A percentile compares a stretch with the other conserved stretches of the same genome.
Conservation (phyloP, 2,329 filamentous ascomycete genomes). For the Trichoderma gracile region DNA sequence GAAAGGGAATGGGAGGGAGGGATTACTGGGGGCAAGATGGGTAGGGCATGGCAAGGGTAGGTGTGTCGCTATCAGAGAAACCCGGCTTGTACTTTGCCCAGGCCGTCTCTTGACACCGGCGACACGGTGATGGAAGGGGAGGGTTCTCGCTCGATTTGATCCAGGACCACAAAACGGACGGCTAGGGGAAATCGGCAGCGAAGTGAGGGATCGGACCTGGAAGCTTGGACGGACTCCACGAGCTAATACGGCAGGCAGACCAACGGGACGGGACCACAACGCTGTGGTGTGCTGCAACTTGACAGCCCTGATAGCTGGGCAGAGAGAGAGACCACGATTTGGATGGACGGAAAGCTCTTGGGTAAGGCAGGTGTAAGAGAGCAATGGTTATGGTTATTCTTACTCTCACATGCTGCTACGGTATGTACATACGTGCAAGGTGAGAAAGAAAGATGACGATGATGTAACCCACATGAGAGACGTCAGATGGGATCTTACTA, state of each 20-base stretch:
- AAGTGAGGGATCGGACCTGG: constrained; percentile 24
- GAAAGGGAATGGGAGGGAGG: constrained; percentile 17
- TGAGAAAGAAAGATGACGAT: constrained; percentile 15
- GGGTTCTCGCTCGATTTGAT: constrained; percentile 11
- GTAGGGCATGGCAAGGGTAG: constrained; percentile 22
- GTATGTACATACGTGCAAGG: not conserved
- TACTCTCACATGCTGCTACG: constrained; percentile 12
- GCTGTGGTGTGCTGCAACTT: not conserved
- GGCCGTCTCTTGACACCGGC: constrained; percentile 7
- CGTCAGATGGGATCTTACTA: not conserved
- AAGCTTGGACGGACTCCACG: constrained; percentile 1
- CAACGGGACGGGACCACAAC: constrained; percentile 22
- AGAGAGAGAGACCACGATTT: not conserved
- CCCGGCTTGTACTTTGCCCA: constrained; percentile 13
- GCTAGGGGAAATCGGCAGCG: constrained; percentile 23
- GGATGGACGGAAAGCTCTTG: not conserved
- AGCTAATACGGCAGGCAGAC: constrained; percentile 22
- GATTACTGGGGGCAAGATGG: constrained; percentile 7
- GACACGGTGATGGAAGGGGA: constrained; percentile 8
- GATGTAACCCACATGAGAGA: constrained; percentile 21
- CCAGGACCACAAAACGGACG: constrained; percentile 1
- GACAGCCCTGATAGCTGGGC: constrained; percentile 17
- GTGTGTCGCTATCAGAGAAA: constrained; percentile 23
- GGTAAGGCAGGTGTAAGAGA: not conserved
- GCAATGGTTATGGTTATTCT: not conserved